These are phyloP conservation scores for Volvariella volvacea DNA, from an alignment of 1,284 basidiomycete genomes.

Conservation along the genomic window DNA sequence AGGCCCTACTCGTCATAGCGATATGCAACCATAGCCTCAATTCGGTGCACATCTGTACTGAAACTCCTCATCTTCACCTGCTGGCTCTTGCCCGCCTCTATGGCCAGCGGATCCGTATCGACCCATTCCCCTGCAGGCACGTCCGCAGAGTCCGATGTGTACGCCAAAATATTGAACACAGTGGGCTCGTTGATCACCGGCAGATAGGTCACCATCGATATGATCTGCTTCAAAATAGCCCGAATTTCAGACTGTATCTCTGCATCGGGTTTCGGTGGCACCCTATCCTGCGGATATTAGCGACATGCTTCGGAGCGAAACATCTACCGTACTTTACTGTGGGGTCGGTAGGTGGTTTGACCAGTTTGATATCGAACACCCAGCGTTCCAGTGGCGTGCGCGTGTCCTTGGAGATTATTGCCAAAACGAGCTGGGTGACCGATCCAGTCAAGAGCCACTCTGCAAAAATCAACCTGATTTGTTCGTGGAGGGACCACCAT, in stretches of 20 bases:
- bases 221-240: slow-evolving; percentile 97
- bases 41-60: slow-evolving; percentile 85
- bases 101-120: slow-evolving; percentile 91
- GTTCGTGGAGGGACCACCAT: no score
- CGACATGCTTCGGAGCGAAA: not conserved
- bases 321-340: slow-evolving; percentile 38
- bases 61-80: slow-evolving; percentile 91
- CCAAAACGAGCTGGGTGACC: slow-evolving; percentile 89
- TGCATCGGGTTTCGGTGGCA: slow-evolving; percentile 68
- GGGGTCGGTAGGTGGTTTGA: slow-evolving; percentile 46
- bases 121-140: slow-evolving; percentile 90
- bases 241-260: slow-evolving; percentile 98
- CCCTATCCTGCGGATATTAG: slow-evolving; percentile 22
- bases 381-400: slow-evolving; percentile 91
- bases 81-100: slow-evolving; percentile 93
- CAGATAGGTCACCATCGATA: slow-evolving; percentile 92
- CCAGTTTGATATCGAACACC: slow-evolving; percentile 94
- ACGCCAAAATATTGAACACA: slow-evolving; percentile 93
- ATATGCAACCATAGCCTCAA: slow-evolving; percentile 87
- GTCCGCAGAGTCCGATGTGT: slow-evolving; percentile 83
- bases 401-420: slow-evolving; percentile 93
- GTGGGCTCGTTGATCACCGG: slow-evolving; percentile 94
- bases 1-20: slow-evolving; percentile 53
- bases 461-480: no score
- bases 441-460: slow-evolving; percentile 91